phyloP scores from a whole-genome alignment of 257 asterid genomes.

The Osmanthus fragrans region DNA sequence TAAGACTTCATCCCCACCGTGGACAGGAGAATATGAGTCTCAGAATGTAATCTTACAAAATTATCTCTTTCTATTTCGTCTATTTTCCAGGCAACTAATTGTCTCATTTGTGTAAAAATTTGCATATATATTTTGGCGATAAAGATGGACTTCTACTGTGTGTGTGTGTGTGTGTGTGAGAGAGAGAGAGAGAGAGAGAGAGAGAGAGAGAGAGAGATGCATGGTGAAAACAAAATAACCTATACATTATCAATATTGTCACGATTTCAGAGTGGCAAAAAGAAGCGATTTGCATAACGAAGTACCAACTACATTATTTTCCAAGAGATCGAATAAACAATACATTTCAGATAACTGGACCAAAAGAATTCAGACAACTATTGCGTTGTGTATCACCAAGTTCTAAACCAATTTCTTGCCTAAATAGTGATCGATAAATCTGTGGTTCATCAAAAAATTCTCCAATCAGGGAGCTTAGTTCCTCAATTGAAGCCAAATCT shows the following conservation, averaged over 20 bases:
- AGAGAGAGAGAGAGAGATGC: not conserved
- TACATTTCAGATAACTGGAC: not conserved
- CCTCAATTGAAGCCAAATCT: constrained; percentile 93
- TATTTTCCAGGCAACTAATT: too few relatives aligned
- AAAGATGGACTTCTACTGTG: too few relatives aligned
- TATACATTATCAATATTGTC: constrained; percentile 93
- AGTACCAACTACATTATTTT: constrained; percentile 82
- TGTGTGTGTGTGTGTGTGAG: too few relatives aligned
- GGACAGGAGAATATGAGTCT: too few relatives aligned
- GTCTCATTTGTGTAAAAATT: too few relatives aligned
- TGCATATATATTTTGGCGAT: too few relatives aligned
- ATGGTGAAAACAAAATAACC: constrained; percentile 42
- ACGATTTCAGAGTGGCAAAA: constrained; percentile 96
- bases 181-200: too few relatives aligned
- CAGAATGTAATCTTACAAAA: not conserved
- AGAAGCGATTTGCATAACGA: constrained; percentile 94
- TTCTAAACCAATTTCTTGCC: constrained; percentile 98
- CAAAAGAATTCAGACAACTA: not conserved
- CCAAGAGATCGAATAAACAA: constrained; percentile 18
- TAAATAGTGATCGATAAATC: constrained; percentile 93
- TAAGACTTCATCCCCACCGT: too few relatives aligned
- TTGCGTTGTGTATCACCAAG: constrained; percentile 57
- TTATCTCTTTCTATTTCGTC: too few relatives aligned
- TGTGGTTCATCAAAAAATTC: constrained; percentile 84
- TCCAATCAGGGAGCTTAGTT: constrained; percentile 93